Base-by-base conservation (phyloP, 208 protist species). In the Leishmania lainsoni region DNA sequence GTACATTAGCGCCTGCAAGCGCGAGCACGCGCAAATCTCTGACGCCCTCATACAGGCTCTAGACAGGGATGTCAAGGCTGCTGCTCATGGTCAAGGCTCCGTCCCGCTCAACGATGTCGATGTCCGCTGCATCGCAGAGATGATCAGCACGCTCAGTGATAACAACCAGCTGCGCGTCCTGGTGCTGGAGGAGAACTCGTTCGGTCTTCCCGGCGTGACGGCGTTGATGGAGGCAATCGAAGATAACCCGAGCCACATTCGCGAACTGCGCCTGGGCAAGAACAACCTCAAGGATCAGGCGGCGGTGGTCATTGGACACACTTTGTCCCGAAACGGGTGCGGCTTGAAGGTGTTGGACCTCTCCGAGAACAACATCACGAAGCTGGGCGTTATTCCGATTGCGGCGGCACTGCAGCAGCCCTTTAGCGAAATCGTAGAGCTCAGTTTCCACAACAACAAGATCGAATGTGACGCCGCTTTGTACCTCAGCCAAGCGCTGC, bases 391-490 rank as follows among this genome's bases (percentile, higher is more conserved):
- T 54, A 92, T 95, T 45, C 91, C 93, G n/a, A 93, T 97, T 54
- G 86, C 84, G 2, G 80, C 84, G 48, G 92, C 93, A 20, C 87
- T 97, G 48, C 78, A 89, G 68, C 86, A 88, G 75, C 85, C 84
- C 16, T 86, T 86, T 2, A 92, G 85, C 75, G 90, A 95, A 72
- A 78, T 97, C 17, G 92, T 96, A 8, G 94, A 97, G 83, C 89
- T 97, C 42, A 95, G 91, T 65, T 94, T 97, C 54, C 93, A 97
- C 85, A 96, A 96, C 87, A 97, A 97, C 84, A 94, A 94, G 76
- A 91, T 97, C 73, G 92, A 94, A 35, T 87, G 85, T 1, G 92
- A 95, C 75, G 94, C 93, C 8, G 94, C 92, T 2, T 63, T 81
- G 54, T 91, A 87, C 71, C 81, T 97, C 12, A 83, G 78, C 12